Base-by-base conservation (phyloP, 805 yeast genomes). In the Yamadazyma ubonensis region DNA sequence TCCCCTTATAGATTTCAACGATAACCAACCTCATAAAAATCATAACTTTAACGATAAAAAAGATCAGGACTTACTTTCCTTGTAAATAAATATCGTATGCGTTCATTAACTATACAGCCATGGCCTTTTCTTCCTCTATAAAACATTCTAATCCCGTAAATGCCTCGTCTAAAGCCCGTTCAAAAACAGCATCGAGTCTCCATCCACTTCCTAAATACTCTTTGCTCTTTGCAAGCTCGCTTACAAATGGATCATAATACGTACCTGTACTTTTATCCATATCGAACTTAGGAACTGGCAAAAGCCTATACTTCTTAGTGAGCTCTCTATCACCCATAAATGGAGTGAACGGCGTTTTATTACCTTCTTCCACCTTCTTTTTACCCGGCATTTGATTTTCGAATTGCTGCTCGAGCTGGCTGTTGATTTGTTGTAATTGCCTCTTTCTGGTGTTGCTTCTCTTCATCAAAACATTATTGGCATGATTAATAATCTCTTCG, bases 121-220 rank as follows among this genome's bases (percentile, higher is more conserved):
- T n/a, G n/a, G n/a, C n/a, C n/a, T 66, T 67, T 39, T 69, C 73
- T 36, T 49, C 40, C 31, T 79, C 83, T 19, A 93, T 75, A 42
- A 83, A 74, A 58, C 96, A 89, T 11, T 87, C 90, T 44, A 93
- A 67, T 0, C 98, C 97, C 66, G 81, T 78, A 52, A 90, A 91
- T 5, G 98, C 97, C 49, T 86, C 93, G 42, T 85, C 84, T 38
- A 93, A 66, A 4, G 91, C 81, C 49, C 91, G 76, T 49, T 80
- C 79, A 55, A 83, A 86, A 14, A 85, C 89, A 22, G 65, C 68
- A 36, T 78, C 76, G 20, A 86, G 69, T 44, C 81, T 75, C 74
- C 89, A 89, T 1, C 99, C 99, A 10, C 93, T 82, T 3, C 96
- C 98, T 49, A 75, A 71, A 53, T 75, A 88, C 47, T 82, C 86